Base-by-base conservation (phyloP, 192 early-diverging fungal species). In the Coemansia sp. region DNA sequence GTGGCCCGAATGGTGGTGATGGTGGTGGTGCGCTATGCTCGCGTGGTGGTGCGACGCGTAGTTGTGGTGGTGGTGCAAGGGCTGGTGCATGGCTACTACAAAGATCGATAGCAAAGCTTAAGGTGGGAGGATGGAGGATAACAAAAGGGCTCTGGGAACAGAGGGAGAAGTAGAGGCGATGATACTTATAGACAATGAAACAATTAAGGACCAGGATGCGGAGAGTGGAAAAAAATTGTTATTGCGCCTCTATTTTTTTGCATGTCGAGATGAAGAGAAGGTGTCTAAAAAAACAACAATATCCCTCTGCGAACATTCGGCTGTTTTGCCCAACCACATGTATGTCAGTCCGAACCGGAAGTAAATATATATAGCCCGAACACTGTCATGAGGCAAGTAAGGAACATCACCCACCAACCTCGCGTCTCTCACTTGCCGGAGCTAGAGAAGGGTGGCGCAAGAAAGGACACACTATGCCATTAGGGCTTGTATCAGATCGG, bases 1-100 rank as follows among this genome's bases (percentile, higher is more conserved):
- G 44, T 69, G 68, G 44, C 63, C 56, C 14, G 67, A 69, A 33
- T 69, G 68, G 39, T 59, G 34, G 59, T 69, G 67, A 36, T 74
- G 66, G 72, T 68, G 72, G 61, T 64, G 62, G n/a, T 71, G 69
- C 16, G 60, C 37, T 11, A 64, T 63, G 42, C 61, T 62, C 31
- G 35, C 46, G 69, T 42, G 53, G 59, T 56, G 69, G 29, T 64
- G 37, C 3, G 46, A 34, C 29, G 27, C 27, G 37, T 68, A 61
- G 31, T 63, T 61, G 61, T 36, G 59, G 19, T 63, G 40, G 62
- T 46, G 62, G 62, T 44, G 41, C 42, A 63, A 24, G 41, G 62
- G 45, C 62, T 63, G 62, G 42, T 63, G 62, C 62, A 63, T 63
- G 24, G 45, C 17, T 40, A 21, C 24, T 41, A 29, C 2, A 5